Base-by-base conservation (phyloP, 768 basidiomycete species). In the Mycena rosella region DNA sequence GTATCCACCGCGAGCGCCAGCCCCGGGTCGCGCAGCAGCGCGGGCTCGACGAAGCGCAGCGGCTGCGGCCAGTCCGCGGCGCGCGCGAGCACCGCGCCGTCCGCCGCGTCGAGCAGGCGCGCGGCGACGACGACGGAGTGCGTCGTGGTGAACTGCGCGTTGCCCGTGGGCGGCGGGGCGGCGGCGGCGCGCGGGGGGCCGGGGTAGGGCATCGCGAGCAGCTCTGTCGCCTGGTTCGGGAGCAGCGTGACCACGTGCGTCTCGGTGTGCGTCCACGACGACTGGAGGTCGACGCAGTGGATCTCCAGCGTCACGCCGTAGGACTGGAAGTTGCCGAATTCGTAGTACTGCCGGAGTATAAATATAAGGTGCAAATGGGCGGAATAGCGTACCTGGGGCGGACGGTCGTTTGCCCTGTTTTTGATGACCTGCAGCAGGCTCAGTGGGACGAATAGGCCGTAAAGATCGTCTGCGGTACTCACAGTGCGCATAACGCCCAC, bases 61-160 rank as follows among this genome's bases (percentile, higher is more conserved):
- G 95, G 95, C 78, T 95, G 92, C 27, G 94, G 95, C 95, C 89
- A 95, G 74, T 94, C 89, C 13, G 88, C 85, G 73, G 83, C 87
- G 40, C 94, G 83, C 32, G 87, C 90, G 55, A 95, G 73, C n/a
- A 94, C 84, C 5, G 74, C 70, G 13, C 87, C 88, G 34, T 76
- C 76, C 20, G 78, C 76, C 42, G 83, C 85, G 48, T 89, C 81
- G 48, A 91, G 76, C 67, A 91, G 85, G 47, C 87, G 86, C 4
- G 89, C 89, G 27, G 88, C 84, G 55, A 92, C 84, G 40, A 96
- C 88, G 8, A 89, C 84, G 60, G 84, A 83, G 29, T 87, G 86
- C 18, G 81, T 81, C 68, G 68, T 79, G 64, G 64, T 78, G 72
- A 74, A 78, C n/a, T 73, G 65, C 9, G 69, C 66, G 58, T 75